Evolutionary conservation across 192 early-diverging fungal genomes (phyloP).

Genomic region (Coemansia pectinata): DNA sequence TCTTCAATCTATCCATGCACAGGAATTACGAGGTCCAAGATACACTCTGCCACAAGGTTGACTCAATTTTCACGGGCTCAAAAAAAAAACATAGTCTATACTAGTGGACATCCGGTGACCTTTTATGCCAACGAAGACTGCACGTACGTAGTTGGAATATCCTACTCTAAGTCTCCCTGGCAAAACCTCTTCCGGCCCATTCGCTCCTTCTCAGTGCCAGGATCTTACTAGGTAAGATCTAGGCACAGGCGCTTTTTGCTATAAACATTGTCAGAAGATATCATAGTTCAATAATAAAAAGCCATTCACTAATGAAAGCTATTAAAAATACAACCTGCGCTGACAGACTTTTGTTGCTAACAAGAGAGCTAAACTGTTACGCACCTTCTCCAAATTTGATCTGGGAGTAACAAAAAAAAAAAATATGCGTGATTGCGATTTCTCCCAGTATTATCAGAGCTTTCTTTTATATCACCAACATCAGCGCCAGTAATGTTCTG

Average conservation of each 20-base stretch:
- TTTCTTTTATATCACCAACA: too few species aligned
- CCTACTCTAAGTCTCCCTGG: not conserved
- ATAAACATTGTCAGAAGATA: not conserved
- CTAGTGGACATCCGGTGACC: not conserved
- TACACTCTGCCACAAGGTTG: not conserved
- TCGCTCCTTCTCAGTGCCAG: not conserved
- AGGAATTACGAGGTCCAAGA: not conserved
- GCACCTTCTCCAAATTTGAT: too few species aligned
- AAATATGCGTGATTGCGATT: too few species aligned
- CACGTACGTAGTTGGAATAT: not conserved
- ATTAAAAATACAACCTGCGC: too few species aligned
- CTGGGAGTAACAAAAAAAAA: too few species aligned
- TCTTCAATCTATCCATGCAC: not conserved
- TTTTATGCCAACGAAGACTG: not conserved
- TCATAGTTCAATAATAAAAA: not conserved
- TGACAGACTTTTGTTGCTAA: not conserved
- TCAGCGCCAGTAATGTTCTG: too few species aligned
- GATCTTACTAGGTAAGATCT: not conserved
- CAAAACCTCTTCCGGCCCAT: not conserved
- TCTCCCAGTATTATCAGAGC: too few species aligned
- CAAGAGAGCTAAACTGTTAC: too few species aligned
- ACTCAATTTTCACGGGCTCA: not conserved
- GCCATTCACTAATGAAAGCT: not conserved
- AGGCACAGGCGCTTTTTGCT: not conserved
- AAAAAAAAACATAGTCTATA: not conserved